Conservation (phyloP, 495 filamentous ascomycete genomes). For the Hypoxylon crocopeplum region DNA sequence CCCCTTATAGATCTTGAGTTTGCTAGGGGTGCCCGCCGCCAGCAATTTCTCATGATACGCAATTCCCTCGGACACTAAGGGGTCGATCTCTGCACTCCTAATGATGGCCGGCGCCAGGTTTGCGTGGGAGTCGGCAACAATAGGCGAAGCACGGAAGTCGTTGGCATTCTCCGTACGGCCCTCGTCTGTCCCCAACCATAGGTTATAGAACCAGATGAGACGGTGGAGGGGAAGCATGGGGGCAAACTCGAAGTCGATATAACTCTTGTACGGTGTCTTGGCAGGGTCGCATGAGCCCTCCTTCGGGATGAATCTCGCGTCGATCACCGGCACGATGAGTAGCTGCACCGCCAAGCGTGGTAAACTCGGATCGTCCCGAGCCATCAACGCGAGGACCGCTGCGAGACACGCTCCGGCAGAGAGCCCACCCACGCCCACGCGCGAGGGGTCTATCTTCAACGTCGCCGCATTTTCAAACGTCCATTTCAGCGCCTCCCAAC, state of each 20-base stretch:
- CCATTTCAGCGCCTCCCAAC: slow-evolving; percentile 54
- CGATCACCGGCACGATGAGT: slow-evolving; percentile 59
- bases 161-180: slow-evolving; percentile 31
- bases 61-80: slow-evolving; percentile 42
- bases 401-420: slow-evolving; percentile 50
- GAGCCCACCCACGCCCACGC: slow-evolving; percentile 45
- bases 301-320: slow-evolving; percentile 47
- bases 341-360: slow-evolving; percentile 56
- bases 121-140: slow-evolving; percentile 43
- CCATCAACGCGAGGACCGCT: slow-evolving; percentile 49
- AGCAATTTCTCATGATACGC: slow-evolving; percentile 46
- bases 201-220: slow-evolving; percentile 48
- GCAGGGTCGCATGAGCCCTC: slow-evolving; percentile 44
- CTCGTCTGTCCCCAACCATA: slow-evolving; percentile 47
- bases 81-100: slow-evolving; percentile 44
- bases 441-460: slow-evolving; percentile 47
- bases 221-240: slow-evolving; percentile 47
- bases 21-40: slow-evolving; percentile 42
- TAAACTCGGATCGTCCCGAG: slow-evolving; percentile 46
- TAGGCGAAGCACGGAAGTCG: slow-evolving; percentile 45
- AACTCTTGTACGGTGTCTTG: slow-evolving; percentile 44
- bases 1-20: slow-evolving; percentile 46
- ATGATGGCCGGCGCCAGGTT: slow-evolving; percentile 46
- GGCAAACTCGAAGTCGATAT: slow-evolving; percentile 44
- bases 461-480: slow-evolving; percentile 43